Evolutionary conservation across 2,329 filamentous ascomycete species (phyloP).

Genomic region (Penicillium sp.): DNA sequence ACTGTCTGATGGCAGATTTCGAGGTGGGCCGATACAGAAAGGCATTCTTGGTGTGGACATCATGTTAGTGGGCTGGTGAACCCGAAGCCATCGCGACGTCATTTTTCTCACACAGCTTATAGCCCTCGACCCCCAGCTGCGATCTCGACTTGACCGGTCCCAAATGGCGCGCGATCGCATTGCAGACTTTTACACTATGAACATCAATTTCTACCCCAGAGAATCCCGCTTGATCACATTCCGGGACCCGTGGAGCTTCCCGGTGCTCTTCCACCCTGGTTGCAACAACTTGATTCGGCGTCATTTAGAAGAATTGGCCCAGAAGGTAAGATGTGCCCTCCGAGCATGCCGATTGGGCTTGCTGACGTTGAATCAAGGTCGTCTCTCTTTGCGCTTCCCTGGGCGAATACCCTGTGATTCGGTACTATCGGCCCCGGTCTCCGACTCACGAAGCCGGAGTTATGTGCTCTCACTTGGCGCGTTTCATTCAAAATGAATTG

Average conservation of each 20-base stretch:
- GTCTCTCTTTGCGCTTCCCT: slow-evolving; percentile 84
- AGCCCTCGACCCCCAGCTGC: slow-evolving; percentile 68
- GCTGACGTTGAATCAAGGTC: slow-evolving; percentile 54
- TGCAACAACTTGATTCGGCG: slow-evolving; percentile 80
- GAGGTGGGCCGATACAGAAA: slow-evolving; percentile 78
- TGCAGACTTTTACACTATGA: slow-evolving; percentile 75
- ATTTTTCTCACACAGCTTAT: slow-evolving; percentile 32
- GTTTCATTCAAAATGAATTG: slow-evolving; percentile 87
- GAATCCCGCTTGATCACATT: slow-evolving; percentile 92
- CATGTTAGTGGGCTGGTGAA: slow-evolving; percentile 47
- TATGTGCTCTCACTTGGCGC: slow-evolving; percentile 80
- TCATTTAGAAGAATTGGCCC: slow-evolving; percentile 81
- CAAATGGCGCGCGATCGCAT: slow-evolving; percentile 70
- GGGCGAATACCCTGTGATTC: slow-evolving; percentile 90
- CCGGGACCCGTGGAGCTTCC: slow-evolving; percentile 93
- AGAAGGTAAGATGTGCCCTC: slow-evolving; percentile 64
- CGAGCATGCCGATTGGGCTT: slow-evolving; percentile 13
- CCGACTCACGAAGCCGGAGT: slow-evolving; percentile 84
- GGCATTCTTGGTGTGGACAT: slow-evolving; percentile 82
- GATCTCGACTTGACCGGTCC: slow-evolving; percentile 72
- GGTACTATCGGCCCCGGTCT: slow-evolving; percentile 78
- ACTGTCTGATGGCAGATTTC: slow-evolving; percentile 90
- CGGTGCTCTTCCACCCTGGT: slow-evolving; percentile 82
- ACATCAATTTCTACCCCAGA: slow-evolving; percentile 84
- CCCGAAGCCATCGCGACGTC: slow-evolving; percentile 4